Conservation (phyloP, 257 asterid genomes). For the Linaria vulgaris region DNA sequence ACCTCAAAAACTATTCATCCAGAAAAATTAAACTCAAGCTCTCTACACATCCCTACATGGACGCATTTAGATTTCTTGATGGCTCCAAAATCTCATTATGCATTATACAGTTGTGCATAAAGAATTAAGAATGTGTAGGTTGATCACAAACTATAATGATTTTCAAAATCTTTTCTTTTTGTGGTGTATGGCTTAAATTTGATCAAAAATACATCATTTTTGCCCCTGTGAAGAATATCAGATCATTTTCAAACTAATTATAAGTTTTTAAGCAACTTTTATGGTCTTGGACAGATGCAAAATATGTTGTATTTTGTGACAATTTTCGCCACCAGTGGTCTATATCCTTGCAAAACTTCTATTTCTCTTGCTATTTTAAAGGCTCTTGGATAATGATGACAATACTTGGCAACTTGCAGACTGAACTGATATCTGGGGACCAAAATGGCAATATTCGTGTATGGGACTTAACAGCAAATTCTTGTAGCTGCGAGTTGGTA, state of each 20-base stretch:
- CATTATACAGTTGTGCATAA: not conserved
- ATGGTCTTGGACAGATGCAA: not conserved
- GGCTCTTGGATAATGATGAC: conserved; percentile 14
- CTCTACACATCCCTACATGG: not conserved
- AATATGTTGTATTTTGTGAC: not conserved
- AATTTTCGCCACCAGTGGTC: not conserved
- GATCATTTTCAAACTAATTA: not conserved
- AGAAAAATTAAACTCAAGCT: not conserved
- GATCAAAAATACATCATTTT: too few species aligned
- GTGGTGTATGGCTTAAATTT: too few species aligned
- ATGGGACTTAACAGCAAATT: conserved; percentile 97
- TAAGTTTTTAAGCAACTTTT: not conserved
- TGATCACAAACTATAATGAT: not conserved
- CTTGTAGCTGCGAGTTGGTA: conserved; percentile 99
- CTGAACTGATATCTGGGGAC: conserved; percentile 96
- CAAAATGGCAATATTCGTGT: conserved; percentile 98
- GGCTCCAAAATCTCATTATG: not conserved
- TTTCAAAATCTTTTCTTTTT: too few species aligned
- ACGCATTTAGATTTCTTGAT: not conserved
- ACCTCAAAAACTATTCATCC: too few species aligned
- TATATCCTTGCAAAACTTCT: not conserved
- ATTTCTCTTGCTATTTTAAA: conserved; percentile 15
- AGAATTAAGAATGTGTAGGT: not conserved
- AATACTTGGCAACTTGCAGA: conserved; percentile 41
- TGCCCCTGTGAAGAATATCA: too few species aligned